A percentile compares a stretch with the other conserved stretches of the same genome.
Evolutionary conservation across 2,329 filamentous ascomycete species (phyloP).

Genomic region (Cordyceps tenuipes): DNA sequence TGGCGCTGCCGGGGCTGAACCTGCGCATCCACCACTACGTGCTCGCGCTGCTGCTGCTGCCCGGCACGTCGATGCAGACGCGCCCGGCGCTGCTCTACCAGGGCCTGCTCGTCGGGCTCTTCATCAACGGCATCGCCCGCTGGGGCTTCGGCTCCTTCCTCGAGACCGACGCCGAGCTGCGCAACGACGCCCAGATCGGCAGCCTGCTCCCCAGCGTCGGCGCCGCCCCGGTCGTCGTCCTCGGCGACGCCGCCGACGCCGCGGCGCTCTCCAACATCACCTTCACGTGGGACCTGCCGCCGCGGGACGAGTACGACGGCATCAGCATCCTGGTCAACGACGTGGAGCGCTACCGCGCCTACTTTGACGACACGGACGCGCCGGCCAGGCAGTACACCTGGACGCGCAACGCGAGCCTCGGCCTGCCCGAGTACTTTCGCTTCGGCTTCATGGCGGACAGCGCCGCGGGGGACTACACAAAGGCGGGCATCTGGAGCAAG

Average conservation of each 20-base stretch:
- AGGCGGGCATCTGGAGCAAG: slow-evolving; percentile 60
- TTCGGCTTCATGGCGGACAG: slow-evolving; percentile 67
- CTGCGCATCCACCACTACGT: slow-evolving; percentile 95
- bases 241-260: slow-evolving; percentile 23
- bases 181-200: slow-evolving; percentile 56
- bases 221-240: slow-evolving; percentile 35
- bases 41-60: slow-evolving; percentile 74
- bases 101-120: slow-evolving; percentile 80
- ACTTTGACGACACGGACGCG: slow-evolving; percentile 49
- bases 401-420: slow-evolving; percentile 38
- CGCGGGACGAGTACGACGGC: slow-evolving; percentile 54
- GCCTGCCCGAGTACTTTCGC: slow-evolving; percentile 62
- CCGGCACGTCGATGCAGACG: slow-evolving; percentile 83
- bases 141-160: slow-evolving; percentile 91
- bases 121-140: slow-evolving; percentile 85
- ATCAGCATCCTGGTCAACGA: slow-evolving; percentile 78
- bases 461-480: slow-evolving; percentile 60
- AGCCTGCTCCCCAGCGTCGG: slow-evolving; percentile 51
- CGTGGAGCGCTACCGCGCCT: slow-evolving; percentile 70
- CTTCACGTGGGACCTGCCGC: slow-evolving; percentile 44
- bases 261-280: slow-evolving; percentile 53
- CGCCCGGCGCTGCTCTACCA: slow-evolving; percentile 79
- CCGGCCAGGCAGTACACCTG: slow-evolving; percentile 46
- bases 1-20: slow-evolving; percentile 66
- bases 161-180: slow-evolving; percentile 67